These are phyloP conservation scores for Canna indica DNA, from an alignment of 176 grass and related monocot species.

Conservation along the genomic window DNA sequence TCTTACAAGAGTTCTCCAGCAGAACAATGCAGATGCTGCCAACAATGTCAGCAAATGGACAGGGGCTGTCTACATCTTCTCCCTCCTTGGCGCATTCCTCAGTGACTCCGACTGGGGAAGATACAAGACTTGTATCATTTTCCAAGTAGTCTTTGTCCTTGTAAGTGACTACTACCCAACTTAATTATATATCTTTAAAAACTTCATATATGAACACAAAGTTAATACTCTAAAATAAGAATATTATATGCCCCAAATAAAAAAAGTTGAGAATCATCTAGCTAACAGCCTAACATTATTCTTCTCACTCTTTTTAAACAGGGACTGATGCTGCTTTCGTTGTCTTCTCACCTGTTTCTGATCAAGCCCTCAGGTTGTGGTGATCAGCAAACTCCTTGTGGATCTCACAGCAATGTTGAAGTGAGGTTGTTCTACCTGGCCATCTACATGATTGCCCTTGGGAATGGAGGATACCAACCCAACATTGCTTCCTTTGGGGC, in stretches of 20 bases:
- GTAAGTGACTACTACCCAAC: conserved; percentile 22
- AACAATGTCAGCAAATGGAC: conserved; percentile 51
- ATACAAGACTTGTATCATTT: conserved; percentile 62
- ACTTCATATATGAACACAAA: too few relatives aligned
- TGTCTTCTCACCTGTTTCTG: conserved; percentile 5
- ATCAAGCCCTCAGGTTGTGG: conserved; percentile 14
- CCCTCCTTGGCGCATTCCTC: conserved; percentile 52
- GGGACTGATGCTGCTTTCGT: conserved; percentile 12
- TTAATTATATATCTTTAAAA: neutral
- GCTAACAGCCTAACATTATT: neutral
- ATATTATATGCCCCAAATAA: too few relatives aligned
- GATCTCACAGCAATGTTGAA: neutral
- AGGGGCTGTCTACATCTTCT: conserved; percentile 64
- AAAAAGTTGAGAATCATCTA: too few relatives aligned
- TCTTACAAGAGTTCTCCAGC: conserved; percentile 48
- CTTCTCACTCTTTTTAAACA: neutral
- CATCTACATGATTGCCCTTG: conserved; percentile 12
- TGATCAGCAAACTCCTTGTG: neutral
- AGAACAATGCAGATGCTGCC: conserved; percentile 48
- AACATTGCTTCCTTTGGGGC: conserved; percentile 14
- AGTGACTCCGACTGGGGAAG: conserved; percentile 70
- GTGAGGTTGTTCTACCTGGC: neutral
- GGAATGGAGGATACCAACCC: conserved; percentile 15
- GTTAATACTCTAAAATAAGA: too few relatives aligned
- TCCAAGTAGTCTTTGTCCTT: conserved; percentile 45